Evolutionary conservation across 441 rosid species (phyloP).

Genomic region (Capsella rubella): DNA sequence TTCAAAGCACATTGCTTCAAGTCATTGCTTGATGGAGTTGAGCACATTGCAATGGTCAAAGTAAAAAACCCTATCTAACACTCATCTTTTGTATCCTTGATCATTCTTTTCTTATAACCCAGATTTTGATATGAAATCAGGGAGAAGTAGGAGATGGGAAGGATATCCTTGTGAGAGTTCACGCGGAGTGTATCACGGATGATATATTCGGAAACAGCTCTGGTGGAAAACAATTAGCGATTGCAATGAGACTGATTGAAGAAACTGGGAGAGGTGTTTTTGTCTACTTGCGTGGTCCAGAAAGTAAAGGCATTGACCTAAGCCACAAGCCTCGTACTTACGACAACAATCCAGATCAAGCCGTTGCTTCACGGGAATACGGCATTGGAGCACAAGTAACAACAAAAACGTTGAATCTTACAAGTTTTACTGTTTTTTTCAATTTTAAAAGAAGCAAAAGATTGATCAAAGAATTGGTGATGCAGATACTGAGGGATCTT

Average conservation of each 20-base stretch:
- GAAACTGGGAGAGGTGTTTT: conserved; percentile 63
- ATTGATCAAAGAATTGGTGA: background rate
- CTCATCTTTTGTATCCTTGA: background rate
- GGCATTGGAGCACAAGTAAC: conserved; percentile 73
- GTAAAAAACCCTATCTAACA: conserved; percentile 45
- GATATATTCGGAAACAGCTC: conserved; percentile 70
- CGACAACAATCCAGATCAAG: conserved; percentile 55
- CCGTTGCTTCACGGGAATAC: conserved; percentile 65
- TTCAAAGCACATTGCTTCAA: conserved; percentile 66
- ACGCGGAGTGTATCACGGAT: conserved; percentile 71
- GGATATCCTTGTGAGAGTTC: conserved; percentile 71
- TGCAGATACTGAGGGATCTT: conserved; percentile 75
- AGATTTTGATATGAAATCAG: conserved; percentile 30
- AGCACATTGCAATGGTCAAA: conserved; percentile 81
- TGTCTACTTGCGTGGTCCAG: conserved; percentile 74
- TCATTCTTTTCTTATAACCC: background rate
- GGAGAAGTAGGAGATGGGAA: conserved; percentile 64
- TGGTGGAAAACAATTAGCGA: conserved; percentile 61
- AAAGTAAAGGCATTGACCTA: conserved; percentile 65
- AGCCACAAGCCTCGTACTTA: conserved; percentile 66
- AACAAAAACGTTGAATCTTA: background rate
- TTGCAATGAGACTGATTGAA: conserved; percentile 71
- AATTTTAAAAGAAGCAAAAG: background rate
- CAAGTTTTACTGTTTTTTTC: background rate
- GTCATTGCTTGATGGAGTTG: conserved; percentile 71